Evolutionary conservation across 805 yeast genomes (phyloP), one percentile per base, ranked within the genome.

Genomic region (Candida takata): DNA sequence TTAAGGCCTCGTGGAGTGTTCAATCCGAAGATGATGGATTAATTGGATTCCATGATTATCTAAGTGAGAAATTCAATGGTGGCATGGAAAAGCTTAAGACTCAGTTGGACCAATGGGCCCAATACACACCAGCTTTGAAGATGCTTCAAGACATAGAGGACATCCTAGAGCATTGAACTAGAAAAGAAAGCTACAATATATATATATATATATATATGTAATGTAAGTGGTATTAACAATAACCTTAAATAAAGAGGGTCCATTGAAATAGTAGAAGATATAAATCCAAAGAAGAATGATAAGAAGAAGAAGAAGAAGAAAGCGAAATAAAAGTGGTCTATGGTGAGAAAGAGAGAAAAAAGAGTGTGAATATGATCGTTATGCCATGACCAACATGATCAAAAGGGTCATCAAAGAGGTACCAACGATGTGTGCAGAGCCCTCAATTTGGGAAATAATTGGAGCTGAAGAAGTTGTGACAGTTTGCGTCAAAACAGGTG

Each of bases 1-100:
- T 71, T 60, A 82, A 84, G 54, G 90, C 95, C 1, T 64, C 79
- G 32, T 86, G 94, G 94, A 72, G 84, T 26, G 35, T 37, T 17
- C 44, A 49, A 14, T 48, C 47, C 8, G 37, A 35, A 6, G 41
- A 27, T 4, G 13, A 25, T 10, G 29, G 18, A 8, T 45, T 44
- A 2, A 14, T 40, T 4, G 48, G 53, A 5, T 73, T 69, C 60
- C 70, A 61, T 57, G 49, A 64, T 37, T 64, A 79, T 65, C 53
- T 68, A 47, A 62, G 48, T 53, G 60, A 52, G 38, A 69, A 59
- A 45, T 64, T 15, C 42, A 23, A 40, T 6, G 39, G 39, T 9
- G 42, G 36, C 3, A 37, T 40, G 44, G 47, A 43, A 6, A 19
- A 16, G 19, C 36, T 43, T 7, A 30, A 24, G 8, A 40, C 35